Evolutionary conservation across 2,329 filamentous ascomycete genomes (phyloP), one percentile per base, ranked within the genome.

Genomic region (Aspergillus tanneri): DNA sequence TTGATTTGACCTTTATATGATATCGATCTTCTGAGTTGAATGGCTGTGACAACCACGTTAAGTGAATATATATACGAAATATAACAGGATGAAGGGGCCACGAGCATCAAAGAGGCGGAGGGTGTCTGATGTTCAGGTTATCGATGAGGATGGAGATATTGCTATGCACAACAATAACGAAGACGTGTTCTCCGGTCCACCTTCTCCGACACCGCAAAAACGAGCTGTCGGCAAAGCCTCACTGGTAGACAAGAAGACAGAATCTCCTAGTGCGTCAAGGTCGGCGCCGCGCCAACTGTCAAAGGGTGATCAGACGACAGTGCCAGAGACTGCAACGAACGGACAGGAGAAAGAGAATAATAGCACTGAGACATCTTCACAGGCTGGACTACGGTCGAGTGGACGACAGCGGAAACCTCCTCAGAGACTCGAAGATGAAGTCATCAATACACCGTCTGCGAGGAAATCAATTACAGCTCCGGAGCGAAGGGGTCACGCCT

Each of bases 51-150:
- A 28, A 12, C 28, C 27, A 21, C 19, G 9, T 27, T 45, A 7
- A 16, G 14, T 9, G n/a, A 11, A 24, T 6, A 22, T 28, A 46
- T n/a, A 45, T 7, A 23, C 21, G 27, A 14, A 5, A 27, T 22
- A 24, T 37, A 37, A 16, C 38, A 50, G 49, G 30, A 70, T 70
- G 67, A 65, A 57, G 39, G 64, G 69, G 27, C 53, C 63, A n/a
- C 65, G 64, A 24, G 58, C 65, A 16, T 54, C 59, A 19, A 72
- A 72, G 51, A 59, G 68, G 43, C 67, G 69, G 49, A 66, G 65
- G 44, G 62, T 71, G 25, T 69, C 64, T 38, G 58, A 63, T 32
- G 47, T 53, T 16, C 52, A 54, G 4, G 18, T 25, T 8, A 43
- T 58, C 7, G 66, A 68, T 30, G 51, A 51, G 30, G 65, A 67